Evolutionary conservation across 2,329 filamentous ascomycete species (phyloP), one percentile per base, ranked within the genome.

Genomic region (Xenosphaeropsis pyriputrescens): DNA sequence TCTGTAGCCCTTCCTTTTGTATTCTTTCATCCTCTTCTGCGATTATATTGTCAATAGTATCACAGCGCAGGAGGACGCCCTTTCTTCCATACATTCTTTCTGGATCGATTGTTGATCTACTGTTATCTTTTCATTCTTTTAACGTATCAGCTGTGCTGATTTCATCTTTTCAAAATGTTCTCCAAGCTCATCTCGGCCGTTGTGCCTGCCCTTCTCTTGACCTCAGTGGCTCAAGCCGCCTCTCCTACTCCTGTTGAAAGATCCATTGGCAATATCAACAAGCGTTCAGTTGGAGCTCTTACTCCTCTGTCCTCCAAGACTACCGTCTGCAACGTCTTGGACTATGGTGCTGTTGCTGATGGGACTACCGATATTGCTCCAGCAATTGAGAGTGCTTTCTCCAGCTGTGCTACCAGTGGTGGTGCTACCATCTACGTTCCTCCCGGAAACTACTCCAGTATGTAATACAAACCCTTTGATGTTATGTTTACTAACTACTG

Each of bases 261-360:
- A 26, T 26, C 22, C 22, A 26, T 26, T 26, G 22, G 22, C 22
- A 35, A 16, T 6, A 15, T 35, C 18, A 19, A 35, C 18, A 35
- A 35, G 14, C 14, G 33, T 14, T 17, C 33, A 17, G 18, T 22
- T 18, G 33, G 33, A 14, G 33, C 33, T 22, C n/a, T 35, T 9
- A 35, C 33, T 35, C 18, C 33, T 14, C 18, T 35, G 4, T 35
- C 33, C 12, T 14, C 13, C 14, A 35, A 35, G 13, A 16, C 33
- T 6, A 35, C n/a, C 6, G 30, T 55, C 12, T 66, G 62, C 51
- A 58, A 60, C 46, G 61, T 66, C 29, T 52, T 60, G 34, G 46
- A 57, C 33, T 64, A 64, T 42, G 62, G 63, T 12, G 63, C 54
- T 13, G 56, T 54, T 16, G 59, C 61, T 1, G 60, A 63, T 42